A percentile compares a stretch with the other conserved stretches of the same genome.
Evolutionary conservation across 176 grass and related monocot species (phyloP).

Genomic region (Elymus sibiricus): DNA sequence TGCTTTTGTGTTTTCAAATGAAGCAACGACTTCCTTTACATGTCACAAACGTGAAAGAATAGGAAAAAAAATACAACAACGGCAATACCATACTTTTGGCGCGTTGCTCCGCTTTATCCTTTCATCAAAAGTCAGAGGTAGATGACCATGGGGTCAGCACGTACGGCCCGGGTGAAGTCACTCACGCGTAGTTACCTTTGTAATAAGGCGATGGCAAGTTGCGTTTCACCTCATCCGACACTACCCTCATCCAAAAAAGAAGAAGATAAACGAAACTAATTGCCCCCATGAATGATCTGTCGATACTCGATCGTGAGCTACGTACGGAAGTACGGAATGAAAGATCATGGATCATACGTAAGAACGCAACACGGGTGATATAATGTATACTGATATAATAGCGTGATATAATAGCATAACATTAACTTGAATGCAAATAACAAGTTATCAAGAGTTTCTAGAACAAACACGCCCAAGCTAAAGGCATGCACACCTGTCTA

Average conservation of each 20-base stretch:
- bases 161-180: neutral
- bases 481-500: neutral
- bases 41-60: constrained; percentile 1
- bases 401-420: neutral
- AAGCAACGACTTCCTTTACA: neutral
- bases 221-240: constrained; percentile 23
- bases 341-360: neutral
- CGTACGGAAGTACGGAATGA: neutral
- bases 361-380: neutral
- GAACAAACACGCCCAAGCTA: neutral
- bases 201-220: constrained; percentile 2
- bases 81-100: neutral
- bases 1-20: neutral
- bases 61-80: neutral
- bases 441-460: neutral
- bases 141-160: constrained; percentile 9
- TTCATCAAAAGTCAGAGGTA: neutral
- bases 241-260: neutral
- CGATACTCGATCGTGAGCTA: neutral
- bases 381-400: too few relatives aligned
- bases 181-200: neutral
- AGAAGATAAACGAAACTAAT: neutral
- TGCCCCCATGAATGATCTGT: neutral
- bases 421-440: neutral
- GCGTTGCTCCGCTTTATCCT: neutral